These are phyloP conservation scores for Orobanche coerulescens DNA, from an alignment of 257 asterid species.

Conservation along the genomic window DNA sequence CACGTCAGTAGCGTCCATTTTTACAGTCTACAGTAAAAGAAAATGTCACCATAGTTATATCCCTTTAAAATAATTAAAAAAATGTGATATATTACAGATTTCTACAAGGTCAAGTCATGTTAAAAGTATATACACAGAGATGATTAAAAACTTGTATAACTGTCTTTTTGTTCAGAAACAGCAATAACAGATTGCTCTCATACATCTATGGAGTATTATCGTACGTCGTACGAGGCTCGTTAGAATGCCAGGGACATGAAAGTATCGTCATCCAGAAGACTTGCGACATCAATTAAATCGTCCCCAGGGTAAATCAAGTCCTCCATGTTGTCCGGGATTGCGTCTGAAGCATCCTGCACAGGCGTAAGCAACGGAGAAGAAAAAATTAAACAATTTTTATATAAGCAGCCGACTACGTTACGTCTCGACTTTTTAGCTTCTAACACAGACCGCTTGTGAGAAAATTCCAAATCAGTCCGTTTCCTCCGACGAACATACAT, in stretches of 20 bases:
- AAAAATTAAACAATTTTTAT: background rate
- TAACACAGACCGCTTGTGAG: background rate
- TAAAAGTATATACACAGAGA: conserved; percentile 23
- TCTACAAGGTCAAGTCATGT: conserved; percentile 3
- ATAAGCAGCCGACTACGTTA: background rate
- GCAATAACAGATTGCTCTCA: conserved; percentile 17
- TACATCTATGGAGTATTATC: too few relatives aligned
- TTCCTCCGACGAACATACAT: background rate
- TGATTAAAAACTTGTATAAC: background rate
- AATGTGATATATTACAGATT: background rate
- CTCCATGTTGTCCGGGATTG: conserved; percentile 30
- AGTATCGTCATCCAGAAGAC: conserved; percentile 67
- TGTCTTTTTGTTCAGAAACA: background rate
- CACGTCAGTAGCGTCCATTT: too few relatives aligned
- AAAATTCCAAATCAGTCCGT: background rate
- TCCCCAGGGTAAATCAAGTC: conserved; percentile 44
- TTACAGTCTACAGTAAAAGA: too few relatives aligned
- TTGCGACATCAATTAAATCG: conserved; percentile 56
- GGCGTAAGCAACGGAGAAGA: background rate
- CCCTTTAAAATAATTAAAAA: too few relatives aligned
- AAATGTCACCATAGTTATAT: too few relatives aligned
- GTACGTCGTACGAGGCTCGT: too few relatives aligned
- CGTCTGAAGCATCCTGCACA: conserved; percentile 45
- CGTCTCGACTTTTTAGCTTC: background rate
- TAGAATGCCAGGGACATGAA: conserved; percentile 73